These are phyloP conservation scores for Verticillium tricorpus DNA, from an alignment of 2,329 filamentous ascomycete species.

Conservation along the genomic window DNA sequence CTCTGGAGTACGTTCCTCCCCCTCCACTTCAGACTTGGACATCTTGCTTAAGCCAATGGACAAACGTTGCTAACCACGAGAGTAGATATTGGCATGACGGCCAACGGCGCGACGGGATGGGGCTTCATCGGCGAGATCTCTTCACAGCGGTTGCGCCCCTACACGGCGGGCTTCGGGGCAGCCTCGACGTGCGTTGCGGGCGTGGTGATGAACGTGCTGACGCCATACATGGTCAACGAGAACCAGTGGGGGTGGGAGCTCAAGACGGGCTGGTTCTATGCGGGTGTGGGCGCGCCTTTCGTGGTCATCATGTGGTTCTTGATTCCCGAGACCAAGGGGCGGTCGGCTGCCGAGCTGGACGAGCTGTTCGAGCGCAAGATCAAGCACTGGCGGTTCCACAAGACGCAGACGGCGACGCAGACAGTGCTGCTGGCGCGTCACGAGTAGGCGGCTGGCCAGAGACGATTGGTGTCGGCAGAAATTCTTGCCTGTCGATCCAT, in stretches of 20 bases:
- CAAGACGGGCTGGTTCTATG: conserved; percentile 26
- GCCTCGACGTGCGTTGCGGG: conserved; percentile 18
- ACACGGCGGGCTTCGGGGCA: conserved; percentile 24
- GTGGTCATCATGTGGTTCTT: conserved; percentile 21
- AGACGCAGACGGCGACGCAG: conserved; percentile 10
- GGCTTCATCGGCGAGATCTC: conserved; percentile 29
- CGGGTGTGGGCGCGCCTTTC: conserved; percentile 19
- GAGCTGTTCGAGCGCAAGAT: conserved; percentile 20
- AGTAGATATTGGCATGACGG: conserved; percentile 18
- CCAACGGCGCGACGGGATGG: conserved; percentile 22
- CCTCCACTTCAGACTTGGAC: neutral
- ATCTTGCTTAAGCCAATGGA: neutral
- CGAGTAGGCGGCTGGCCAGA: neutral
- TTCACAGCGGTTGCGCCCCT: conserved; percentile 25
- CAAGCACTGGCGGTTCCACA: conserved; percentile 19
- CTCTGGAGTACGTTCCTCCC: conserved; percentile 16
- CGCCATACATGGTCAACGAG: conserved; percentile 26
- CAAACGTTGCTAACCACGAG: neutral
- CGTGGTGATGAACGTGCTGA: conserved; percentile 17
- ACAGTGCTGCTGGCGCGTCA: conserved; percentile 1
- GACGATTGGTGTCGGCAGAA: too few relatives aligned
- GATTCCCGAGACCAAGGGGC: conserved; percentile 12
- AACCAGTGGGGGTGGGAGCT: conserved; percentile 25
- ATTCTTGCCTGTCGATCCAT: too few relatives aligned
- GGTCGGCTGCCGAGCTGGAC: conserved; percentile 19